Conservation (phyloP, 2,329 filamentous ascomycete genomes). For the Ophiocordyceps camponoti-leonardi region DNA sequence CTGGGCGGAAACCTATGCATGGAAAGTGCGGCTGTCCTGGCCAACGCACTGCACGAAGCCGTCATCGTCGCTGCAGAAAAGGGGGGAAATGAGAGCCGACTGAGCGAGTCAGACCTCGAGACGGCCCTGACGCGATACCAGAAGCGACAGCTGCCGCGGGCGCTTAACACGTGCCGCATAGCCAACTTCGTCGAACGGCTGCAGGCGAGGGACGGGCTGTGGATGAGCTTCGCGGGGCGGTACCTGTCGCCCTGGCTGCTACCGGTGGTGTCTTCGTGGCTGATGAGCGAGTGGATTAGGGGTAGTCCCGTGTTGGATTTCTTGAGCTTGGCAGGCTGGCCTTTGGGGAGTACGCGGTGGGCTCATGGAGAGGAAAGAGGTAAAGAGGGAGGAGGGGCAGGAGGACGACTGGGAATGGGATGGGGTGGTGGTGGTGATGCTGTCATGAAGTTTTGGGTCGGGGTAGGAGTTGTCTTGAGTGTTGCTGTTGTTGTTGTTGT, state of each 20-base stretch:
- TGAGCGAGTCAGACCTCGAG: neutral
- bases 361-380: neutral
- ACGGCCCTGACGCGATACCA: neutral
- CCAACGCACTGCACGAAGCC: slow-evolving; percentile 7
- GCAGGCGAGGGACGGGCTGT: neutral
- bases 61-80: neutral
- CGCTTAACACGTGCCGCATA: neutral
- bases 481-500: no score
- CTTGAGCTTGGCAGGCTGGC: neutral
- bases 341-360: neutral
- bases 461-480: no score
- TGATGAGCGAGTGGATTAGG: neutral
- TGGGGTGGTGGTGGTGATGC: neutral
- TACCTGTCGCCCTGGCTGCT: neutral
- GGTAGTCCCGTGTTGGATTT: neutral
- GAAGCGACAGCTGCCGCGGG: neutral
- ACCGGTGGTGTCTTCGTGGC: no score
- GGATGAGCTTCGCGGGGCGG: neutral
- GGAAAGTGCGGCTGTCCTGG: slow-evolving; percentile 8
- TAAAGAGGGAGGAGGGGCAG: neutral
- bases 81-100: neutral
- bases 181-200: neutral
- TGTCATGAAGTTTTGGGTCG: neutral
- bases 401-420: no score
- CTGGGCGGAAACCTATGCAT: slow-evolving; percentile 14